phyloP scores from a whole-genome alignment of 306 rosid genomes.

The Quercus suber region DNA sequence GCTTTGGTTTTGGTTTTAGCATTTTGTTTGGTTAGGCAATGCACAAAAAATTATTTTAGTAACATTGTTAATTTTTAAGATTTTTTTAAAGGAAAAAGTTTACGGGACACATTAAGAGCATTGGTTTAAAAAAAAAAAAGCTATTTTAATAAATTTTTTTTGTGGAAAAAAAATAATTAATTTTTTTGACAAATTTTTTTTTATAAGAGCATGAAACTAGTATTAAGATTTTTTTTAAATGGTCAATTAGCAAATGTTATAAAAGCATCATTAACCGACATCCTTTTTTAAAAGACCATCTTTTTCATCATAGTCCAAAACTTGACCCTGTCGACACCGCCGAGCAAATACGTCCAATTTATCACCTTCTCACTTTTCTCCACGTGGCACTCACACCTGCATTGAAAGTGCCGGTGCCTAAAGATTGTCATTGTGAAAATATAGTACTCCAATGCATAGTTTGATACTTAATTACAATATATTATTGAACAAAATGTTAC shows the following conservation, averaged over 20 bases:
- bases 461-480: too few species aligned
- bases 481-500: too few species aligned
- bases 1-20: slow-evolving; percentile 21
- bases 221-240: too few species aligned
- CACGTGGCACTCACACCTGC: slow-evolving; percentile 66
- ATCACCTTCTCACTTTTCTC: slow-evolving; percentile 43
- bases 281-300: background rate
- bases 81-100: too few species aligned
- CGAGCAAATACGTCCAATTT: slow-evolving; percentile 53
- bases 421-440: slow-evolving; percentile 25
- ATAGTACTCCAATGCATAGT: background rate
- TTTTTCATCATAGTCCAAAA: slow-evolving; percentile 42
- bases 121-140: too few species aligned
- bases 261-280: too few species aligned
- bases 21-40: background rate
- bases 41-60: background rate
- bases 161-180: too few species aligned
- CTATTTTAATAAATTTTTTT: too few species aligned
- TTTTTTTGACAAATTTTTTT: too few species aligned
- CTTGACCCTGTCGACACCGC: slow-evolving; percentile 71
- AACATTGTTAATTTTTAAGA: background rate
- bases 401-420: slow-evolving; percentile 45
- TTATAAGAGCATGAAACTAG: too few species aligned
- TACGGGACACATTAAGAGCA: too few species aligned
- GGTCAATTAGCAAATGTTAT: accelerated